Percentiles rank a stretch among this genome's conserved stretches.
Conservation (phyloP, 163 green algal species). For the Chlorella variabilis region DNA sequence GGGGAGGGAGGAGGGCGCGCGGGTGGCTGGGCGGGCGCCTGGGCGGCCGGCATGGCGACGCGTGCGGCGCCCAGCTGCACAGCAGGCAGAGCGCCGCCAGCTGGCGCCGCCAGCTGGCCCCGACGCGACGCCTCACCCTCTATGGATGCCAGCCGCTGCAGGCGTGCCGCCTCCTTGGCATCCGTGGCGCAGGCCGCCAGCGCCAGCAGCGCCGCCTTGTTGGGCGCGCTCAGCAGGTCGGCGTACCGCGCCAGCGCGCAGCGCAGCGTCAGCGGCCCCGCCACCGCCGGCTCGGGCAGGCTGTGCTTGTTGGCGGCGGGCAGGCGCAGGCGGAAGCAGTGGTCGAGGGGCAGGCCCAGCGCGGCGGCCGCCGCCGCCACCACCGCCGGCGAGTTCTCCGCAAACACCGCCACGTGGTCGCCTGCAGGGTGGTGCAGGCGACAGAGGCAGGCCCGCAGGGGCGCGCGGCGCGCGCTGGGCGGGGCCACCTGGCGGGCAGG, state of each 20-base stretch:
- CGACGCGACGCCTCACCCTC: conserved; percentile 49
- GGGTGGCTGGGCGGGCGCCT: not conserved
- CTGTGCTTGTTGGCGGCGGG: conserved; percentile 53
- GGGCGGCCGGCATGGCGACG: too few relatives aligned
- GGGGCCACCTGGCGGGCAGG: too few relatives aligned
- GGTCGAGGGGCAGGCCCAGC: conserved; percentile 72
- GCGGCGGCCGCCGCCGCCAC: conserved; percentile 71
- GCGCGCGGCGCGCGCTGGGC: too few relatives aligned
- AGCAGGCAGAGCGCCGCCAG: too few relatives aligned
- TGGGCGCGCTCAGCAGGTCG: conserved; percentile 47
- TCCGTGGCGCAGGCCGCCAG: conserved; percentile 25
- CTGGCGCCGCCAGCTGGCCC: not conserved
- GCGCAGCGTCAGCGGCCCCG: conserved; percentile 71
- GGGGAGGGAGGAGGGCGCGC: too few relatives aligned
- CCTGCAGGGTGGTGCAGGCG: conserved; percentile 83
- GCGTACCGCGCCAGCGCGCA: conserved; percentile 63
- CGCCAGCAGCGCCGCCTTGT: conserved; percentile 57
- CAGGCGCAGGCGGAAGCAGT: conserved; percentile 66
- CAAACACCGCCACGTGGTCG: conserved; percentile 91
- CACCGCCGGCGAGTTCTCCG: conserved; percentile 77
- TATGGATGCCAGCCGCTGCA: conserved; percentile 69
- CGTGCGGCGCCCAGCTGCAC: too few relatives aligned
- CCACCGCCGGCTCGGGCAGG: conserved; percentile 37
- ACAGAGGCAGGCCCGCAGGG: not conserved
- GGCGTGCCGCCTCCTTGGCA: conserved; percentile 60